Conservation (phyloP, 352 stramenopile species). For the Blastocystis sp. region DNA sequence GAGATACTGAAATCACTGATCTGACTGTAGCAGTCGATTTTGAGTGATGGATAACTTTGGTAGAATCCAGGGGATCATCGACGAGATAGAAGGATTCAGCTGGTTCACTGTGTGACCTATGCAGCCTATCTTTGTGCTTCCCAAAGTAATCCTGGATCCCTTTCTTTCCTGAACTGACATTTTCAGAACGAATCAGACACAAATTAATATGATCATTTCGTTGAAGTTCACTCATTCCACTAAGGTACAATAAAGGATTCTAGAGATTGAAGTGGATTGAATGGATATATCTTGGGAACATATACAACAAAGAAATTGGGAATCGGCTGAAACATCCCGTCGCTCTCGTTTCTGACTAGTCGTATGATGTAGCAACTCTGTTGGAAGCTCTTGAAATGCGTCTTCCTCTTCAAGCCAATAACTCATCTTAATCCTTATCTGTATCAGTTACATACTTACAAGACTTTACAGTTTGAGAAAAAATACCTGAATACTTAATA, state of each 20-base stretch:
- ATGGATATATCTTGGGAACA: conserved; percentile 42
- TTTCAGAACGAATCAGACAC: background rate
- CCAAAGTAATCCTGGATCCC: background rate
- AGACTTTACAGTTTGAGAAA: background rate
- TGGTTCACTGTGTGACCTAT: background rate
- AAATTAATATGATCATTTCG: background rate
- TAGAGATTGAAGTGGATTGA: background rate
- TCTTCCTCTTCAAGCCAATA: background rate
- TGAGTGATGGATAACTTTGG: background rate
- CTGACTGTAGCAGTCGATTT: background rate
- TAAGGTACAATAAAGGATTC: conserved; percentile 15
- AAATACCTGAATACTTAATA: background rate
- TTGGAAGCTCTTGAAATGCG: background rate
- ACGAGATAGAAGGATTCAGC: background rate
- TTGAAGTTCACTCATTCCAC: background rate
- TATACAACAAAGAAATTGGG: background rate
- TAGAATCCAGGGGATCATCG: background rate
- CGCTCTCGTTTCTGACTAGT: background rate
- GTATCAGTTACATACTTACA: background rate
- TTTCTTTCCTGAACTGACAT: background rate
- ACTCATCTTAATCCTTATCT: background rate
- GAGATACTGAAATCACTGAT: background rate
- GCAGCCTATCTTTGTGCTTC: background rate
- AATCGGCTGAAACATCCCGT: background rate
- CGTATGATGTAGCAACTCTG: too few species aligned